These are phyloP conservation scores for Eudorina sp. DNA, from an alignment of 139 green algal species.

Conservation along the genomic window DNA sequence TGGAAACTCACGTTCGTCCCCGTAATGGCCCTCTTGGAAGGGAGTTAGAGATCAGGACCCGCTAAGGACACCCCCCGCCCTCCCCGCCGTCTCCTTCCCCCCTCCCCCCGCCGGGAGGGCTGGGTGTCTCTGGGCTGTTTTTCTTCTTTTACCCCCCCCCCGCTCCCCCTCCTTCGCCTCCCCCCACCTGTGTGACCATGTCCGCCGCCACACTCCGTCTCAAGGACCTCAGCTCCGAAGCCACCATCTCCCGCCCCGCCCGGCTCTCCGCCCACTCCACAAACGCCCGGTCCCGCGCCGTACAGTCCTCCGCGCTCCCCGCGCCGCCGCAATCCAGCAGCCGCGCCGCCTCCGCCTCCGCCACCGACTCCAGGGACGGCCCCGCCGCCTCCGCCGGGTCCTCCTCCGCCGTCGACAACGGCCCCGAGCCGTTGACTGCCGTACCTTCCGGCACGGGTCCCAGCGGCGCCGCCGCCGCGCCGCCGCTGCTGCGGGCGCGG, in stretches of 20 bases:
- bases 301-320: background rate
- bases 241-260: slow-evolving; percentile 69
- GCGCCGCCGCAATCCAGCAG: background rate
- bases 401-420: background rate
- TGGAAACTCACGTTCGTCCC: no score
- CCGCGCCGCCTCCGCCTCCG: background rate
- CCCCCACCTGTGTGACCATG: slow-evolving; percentile 38
- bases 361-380: background rate
- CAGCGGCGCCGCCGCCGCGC: background rate
- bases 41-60: no score
- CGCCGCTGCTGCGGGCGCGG: background rate
- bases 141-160: no score
- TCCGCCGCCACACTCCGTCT: slow-evolving; percentile 56
- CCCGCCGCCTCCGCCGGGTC: background rate
- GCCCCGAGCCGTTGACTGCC: background rate
- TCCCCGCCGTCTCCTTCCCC: background rate
- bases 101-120: no score
- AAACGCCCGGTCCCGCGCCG: slow-evolving; percentile 71
- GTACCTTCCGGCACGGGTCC: background rate
- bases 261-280: slow-evolving; percentile 81
- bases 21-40: no score
- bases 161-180: no score
- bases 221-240: slow-evolving; percentile 78
- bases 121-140: no score
- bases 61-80: no score